These are phyloP conservation scores for Fusarium sp. DNA, from an alignment of 2,329 filamentous ascomycete genomes.

Conservation along the genomic window DNA sequence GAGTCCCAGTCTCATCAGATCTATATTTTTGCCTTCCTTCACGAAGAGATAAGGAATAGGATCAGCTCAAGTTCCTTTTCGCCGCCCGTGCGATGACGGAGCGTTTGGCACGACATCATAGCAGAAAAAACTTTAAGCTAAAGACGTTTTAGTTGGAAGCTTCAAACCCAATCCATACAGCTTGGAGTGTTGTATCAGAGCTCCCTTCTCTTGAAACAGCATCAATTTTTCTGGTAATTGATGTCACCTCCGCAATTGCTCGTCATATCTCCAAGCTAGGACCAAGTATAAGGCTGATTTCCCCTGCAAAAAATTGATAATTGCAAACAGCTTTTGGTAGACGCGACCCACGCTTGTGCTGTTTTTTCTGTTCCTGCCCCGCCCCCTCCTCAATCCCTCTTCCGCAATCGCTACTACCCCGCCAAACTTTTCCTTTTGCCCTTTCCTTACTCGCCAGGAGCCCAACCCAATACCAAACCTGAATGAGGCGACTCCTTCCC, in stretches of 20 bases:
- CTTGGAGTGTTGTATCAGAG: conserved; percentile 5
- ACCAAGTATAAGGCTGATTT: conserved; percentile 36
- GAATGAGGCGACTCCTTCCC: conserved; percentile 35
- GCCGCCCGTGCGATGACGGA: conserved; percentile 26
- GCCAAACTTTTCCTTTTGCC: conserved; percentile 48
- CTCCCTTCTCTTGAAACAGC: conserved; percentile 4
- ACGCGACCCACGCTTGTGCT: conserved; percentile 22
- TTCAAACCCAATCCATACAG: conserved; percentile 21
- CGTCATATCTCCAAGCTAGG: conserved; percentile 34
- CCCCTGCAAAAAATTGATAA: conserved; percentile 36
- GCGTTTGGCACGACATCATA: conserved; percentile 19
- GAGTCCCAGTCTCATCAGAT: conserved; percentile 49
- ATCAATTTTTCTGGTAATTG: neutral
- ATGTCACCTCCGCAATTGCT: conserved; percentile 21
- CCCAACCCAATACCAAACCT: conserved; percentile 31
- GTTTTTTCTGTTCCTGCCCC: conserved; percentile 36
- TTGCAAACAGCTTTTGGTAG: conserved; percentile 9
- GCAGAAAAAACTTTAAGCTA: conserved; percentile 10
- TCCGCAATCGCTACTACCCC: conserved; percentile 47
- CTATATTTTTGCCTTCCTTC: conserved; percentile 18
- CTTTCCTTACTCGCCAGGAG: conserved; percentile 36
- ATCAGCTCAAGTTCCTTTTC: neutral
- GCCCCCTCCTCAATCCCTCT: conserved; percentile 36
- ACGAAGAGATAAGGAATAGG: neutral
- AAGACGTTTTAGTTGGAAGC: neutral